Conservation (phyloP, 257 asterid genomes). For the Solanum etuberosum region DNA sequence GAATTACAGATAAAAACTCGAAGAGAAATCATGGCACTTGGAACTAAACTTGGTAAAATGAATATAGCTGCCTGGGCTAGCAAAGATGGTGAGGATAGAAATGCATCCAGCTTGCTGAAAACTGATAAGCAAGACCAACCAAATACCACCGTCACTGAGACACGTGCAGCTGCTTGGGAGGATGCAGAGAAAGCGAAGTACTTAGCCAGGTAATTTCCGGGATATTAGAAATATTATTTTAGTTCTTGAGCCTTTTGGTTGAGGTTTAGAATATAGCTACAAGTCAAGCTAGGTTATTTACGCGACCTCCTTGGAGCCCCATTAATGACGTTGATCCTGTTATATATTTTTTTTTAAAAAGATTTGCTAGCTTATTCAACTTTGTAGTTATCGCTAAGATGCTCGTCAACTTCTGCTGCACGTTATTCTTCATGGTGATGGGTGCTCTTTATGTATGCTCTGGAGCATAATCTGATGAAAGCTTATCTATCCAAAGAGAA, state of each 20-base stretch:
- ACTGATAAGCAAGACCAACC: not conserved
- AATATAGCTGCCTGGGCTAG: constrained; percentile 18
- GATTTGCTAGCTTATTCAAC: not conserved
- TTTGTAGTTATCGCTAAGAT: not conserved
- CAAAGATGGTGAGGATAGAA: constrained; percentile 10
- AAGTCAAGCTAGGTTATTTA: not conserved
- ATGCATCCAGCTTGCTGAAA: not conserved
- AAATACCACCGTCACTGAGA: not conserved
- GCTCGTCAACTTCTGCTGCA: not conserved
- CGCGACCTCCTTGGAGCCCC: not conserved
- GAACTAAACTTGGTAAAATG: constrained; percentile 15
- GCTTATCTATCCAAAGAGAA: not conserved
- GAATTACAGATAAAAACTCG: constrained; percentile 14
- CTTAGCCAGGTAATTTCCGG: constrained; percentile 4
- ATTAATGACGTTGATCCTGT: not conserved
- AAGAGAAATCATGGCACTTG: constrained; percentile 14
- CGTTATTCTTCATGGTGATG: not conserved
- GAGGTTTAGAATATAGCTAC: not conserved
- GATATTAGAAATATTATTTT: not conserved
- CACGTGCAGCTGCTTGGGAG: constrained; percentile 18
- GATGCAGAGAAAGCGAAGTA: constrained; percentile 14
- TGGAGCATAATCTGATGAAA: not conserved
- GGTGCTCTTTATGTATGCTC: not conserved
- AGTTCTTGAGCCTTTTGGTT: not conserved
- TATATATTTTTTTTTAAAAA: not conserved